Evolutionary conservation across 2,329 filamentous ascomycete genomes (phyloP).

Genomic region (Acephala macrosclerotiorum): DNA sequence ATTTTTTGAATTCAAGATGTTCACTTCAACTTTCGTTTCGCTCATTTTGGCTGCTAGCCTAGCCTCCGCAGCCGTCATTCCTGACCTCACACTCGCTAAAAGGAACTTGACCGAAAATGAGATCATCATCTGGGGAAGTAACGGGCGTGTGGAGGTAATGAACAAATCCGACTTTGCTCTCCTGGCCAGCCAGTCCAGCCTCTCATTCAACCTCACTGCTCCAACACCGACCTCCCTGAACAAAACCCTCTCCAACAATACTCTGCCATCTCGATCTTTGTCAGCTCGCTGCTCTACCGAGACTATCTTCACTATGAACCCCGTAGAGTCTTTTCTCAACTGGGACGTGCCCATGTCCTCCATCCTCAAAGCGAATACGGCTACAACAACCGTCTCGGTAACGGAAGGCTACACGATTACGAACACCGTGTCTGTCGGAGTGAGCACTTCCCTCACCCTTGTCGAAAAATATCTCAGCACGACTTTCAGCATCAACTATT

Average conservation of each 20-base stretch:
- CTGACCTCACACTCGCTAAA: constrained; percentile 13
- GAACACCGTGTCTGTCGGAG: constrained; percentile 44
- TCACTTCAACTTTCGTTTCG: constrained; percentile 15
- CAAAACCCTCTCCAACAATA: constrained; percentile 7
- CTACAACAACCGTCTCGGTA: constrained; percentile 42
- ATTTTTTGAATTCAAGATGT: constrained; percentile 17
- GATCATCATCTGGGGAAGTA: constrained; percentile 38
- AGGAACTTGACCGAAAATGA: constrained; percentile 35
- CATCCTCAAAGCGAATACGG: constrained; percentile 44
- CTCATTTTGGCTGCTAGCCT: constrained; percentile 21
- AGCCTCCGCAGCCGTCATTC: constrained; percentile 19
- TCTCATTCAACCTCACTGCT: constrained; percentile 13
- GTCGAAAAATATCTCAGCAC: constrained; percentile 41
- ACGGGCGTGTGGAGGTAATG: constrained; percentile 39
- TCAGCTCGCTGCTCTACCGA: constrained; percentile 27
- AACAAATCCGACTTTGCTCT: constrained; percentile 39
- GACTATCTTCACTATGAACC: constrained; percentile 37
- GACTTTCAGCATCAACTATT: constrained; percentile 41
- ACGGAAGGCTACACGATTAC: constrained; percentile 45
- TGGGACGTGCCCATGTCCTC: constrained; percentile 50
- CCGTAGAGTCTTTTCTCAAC: constrained; percentile 45
- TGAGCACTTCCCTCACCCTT: constrained; percentile 31
- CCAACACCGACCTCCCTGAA: constrained; percentile 6
- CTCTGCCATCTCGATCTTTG: background rate
- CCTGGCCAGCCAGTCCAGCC: constrained; percentile 26